Evolutionary conservation across 2,329 filamentous ascomycete genomes (phyloP).

Genomic region (Orbilia javanica): DNA sequence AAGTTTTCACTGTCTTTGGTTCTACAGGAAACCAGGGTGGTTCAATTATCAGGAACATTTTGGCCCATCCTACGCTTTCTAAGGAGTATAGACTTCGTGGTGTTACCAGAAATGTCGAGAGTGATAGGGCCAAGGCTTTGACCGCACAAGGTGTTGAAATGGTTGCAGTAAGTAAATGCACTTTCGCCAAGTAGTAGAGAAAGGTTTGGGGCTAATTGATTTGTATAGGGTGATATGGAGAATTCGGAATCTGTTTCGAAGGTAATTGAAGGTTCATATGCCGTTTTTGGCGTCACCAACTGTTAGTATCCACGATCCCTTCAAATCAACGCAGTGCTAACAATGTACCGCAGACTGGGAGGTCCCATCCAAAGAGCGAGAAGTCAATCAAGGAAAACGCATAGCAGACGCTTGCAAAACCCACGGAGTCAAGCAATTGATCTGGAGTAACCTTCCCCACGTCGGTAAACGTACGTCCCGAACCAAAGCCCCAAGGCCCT

Average conservation of each 20-base stretch:
- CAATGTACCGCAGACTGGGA: conserved; percentile 53
- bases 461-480: conserved; percentile 60
- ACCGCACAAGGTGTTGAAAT: conserved; percentile 67
- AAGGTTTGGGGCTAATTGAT: not conserved
- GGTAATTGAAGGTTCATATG: conserved; percentile 67
- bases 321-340: conserved; percentile 4
- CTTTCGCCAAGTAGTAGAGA: not conserved
- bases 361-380: conserved; percentile 52
- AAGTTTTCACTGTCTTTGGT: conserved; percentile 67
- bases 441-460: conserved; percentile 64
- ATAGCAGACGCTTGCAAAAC: conserved; percentile 66
- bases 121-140: conserved; percentile 66
- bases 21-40: conserved; percentile 70
- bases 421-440: conserved; percentile 63
- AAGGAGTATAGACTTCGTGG: conserved; percentile 68
- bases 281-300: conserved; percentile 62
- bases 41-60: conserved; percentile 67
- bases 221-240: conserved; percentile 66
- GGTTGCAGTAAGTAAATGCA: conserved; percentile 61
- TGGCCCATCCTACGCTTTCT: conserved; percentile 68
- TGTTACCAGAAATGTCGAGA: conserved; percentile 68
- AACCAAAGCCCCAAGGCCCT: not conserved
- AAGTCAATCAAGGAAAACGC: conserved; percentile 69
- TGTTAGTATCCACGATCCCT: conserved; percentile 23
- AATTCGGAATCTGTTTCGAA: conserved; percentile 64